A percentile compares a stretch with the other conserved stretches of the same genome.
These are phyloP conservation scores for Cryptosporidium felis DNA, from an alignment of 169 alveolate genomes.

Conservation along the genomic window DNA sequence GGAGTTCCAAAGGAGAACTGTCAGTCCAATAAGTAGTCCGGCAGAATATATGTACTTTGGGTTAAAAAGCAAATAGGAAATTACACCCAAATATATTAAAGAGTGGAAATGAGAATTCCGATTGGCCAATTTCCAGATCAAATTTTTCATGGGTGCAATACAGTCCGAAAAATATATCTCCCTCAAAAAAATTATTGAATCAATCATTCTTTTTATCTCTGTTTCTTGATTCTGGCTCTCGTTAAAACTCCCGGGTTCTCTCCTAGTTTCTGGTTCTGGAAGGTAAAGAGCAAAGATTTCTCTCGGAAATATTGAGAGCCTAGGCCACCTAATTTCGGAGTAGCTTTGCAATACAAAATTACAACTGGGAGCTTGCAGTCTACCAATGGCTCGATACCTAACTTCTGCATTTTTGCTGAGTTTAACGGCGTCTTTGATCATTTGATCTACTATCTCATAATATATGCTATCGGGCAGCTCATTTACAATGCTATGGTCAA, in stretches of 20 bases:
- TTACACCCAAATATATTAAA: conserved; percentile 1
- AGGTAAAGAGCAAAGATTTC: conserved; percentile 61
- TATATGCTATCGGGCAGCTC: conserved; percentile 24
- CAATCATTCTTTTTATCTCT: neutral
- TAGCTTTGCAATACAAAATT: conserved; percentile 20
- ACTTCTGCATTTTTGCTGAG: conserved; percentile 37
- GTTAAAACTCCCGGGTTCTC: neutral
- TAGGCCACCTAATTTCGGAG: conserved; percentile 58
- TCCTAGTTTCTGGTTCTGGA: conserved; percentile 17
- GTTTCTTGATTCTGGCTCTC: neutral
- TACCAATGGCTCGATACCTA: conserved; percentile 6
- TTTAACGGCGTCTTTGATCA: conserved; percentile 34
- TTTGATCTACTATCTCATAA: conserved; percentile 18
- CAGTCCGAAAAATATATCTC: conserved; percentile 27
- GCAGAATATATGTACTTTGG: conserved; percentile 22
- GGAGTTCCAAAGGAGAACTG: neutral
- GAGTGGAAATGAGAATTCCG: conserved; percentile 36
- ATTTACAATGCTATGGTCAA: neutral
- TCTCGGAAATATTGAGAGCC: conserved; percentile 37
- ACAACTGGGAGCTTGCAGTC: conserved; percentile 33
- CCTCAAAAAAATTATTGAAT: conserved; percentile 10
- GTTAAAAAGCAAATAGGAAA: conserved; percentile 24
- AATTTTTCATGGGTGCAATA: neutral
- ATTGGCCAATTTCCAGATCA: neutral
- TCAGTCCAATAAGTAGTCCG: neutral